These are phyloP conservation scores for Pugionium dolabratum DNA, from an alignment of 345 rosid species.

Conservation along the genomic window DNA sequence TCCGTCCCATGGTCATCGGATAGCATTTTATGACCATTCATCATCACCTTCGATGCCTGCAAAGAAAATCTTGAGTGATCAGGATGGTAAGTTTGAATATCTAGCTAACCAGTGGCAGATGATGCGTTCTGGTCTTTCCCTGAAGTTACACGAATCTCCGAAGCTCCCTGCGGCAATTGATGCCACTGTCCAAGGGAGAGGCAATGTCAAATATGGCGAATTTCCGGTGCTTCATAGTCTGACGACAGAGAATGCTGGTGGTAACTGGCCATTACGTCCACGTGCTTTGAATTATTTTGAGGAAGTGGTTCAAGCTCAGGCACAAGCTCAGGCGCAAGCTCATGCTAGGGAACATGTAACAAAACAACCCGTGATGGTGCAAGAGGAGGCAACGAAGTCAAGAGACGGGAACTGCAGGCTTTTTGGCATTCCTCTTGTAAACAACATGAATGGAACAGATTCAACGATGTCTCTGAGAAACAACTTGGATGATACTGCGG, in stretches of 20 bases:
- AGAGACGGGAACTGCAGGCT: conserved; percentile 59
- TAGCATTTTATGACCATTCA: conserved; percentile 47
- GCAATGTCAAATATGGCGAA: conserved; percentile 48
- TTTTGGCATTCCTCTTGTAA: conserved; percentile 68
- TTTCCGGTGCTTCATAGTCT: conserved; percentile 46
- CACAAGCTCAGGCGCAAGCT: conserved; percentile 25
- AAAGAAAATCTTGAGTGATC: conserved; percentile 46
- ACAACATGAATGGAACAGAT: conserved; percentile 44
- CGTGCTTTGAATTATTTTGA: conserved; percentile 47
- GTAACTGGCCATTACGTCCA: conserved; percentile 61
- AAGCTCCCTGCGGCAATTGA: conserved; percentile 46
- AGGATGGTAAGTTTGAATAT: conserved; percentile 50
- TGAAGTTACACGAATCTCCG: conserved; percentile 48
- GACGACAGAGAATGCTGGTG: conserved; percentile 47
- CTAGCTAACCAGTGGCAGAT: conserved; percentile 52
- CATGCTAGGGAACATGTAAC: conserved; percentile 41
- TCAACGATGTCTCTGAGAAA: conserved; percentile 36
- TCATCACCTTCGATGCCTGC: conserved; percentile 35
- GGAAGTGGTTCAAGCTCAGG: conserved; percentile 42
- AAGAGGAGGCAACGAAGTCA: conserved; percentile 34
- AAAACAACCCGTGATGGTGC: conserved; percentile 40
- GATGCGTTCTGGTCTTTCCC: conserved; percentile 53
- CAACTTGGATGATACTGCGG: conserved; percentile 30
- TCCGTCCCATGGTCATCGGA: conserved; percentile 43
- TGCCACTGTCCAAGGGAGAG: conserved; percentile 42